Percentiles rank a stretch among this genome's conserved stretches.
Conservation (phyloP, 2,329 filamentous ascomycete species). For the Graphium sp. region DNA sequence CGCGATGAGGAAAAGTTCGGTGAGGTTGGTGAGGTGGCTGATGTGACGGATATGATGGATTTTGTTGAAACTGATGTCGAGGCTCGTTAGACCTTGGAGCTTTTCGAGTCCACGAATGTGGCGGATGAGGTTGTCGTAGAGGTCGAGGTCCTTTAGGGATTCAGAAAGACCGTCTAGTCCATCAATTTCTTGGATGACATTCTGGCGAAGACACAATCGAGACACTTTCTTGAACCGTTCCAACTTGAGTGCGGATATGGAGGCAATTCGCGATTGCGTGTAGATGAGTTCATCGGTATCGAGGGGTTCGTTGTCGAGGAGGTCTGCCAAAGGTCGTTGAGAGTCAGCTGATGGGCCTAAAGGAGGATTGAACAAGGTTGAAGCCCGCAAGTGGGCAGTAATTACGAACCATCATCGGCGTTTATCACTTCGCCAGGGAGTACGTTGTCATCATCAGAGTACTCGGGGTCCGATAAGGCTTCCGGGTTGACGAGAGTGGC, state of each 20-base stretch:
- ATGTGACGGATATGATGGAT: slow-evolving; percentile 96
- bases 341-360: slow-evolving; percentile 2
- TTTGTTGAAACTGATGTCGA: slow-evolving; percentile 97
- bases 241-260: slow-evolving; percentile 61
- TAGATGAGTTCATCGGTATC: slow-evolving; percentile 69
- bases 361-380: not conserved
- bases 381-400: not conserved
- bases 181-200: slow-evolving; percentile 67
- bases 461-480: slow-evolving; percentile 69
- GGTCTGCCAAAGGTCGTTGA: slow-evolving; percentile 23
- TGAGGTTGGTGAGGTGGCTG: slow-evolving; percentile 57
- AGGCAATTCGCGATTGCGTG: slow-evolving; percentile 70
- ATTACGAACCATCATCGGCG: slow-evolving; percentile 56
- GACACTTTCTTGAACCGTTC: slow-evolving; percentile 64
- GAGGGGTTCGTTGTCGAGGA: slow-evolving; percentile 41
- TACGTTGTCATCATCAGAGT: slow-evolving; percentile 56
- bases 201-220: slow-evolving; percentile 82
- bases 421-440: slow-evolving; percentile 58
- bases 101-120: slow-evolving; percentile 73
- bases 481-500: slow-evolving; percentile 54
- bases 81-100: slow-evolving; percentile 55
- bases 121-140: slow-evolving; percentile 91
- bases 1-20: slow-evolving; percentile 80
- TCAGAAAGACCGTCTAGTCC: slow-evolving; percentile 49
- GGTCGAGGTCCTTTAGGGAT: slow-evolving; percentile 68